These are phyloP conservation scores for Pleurozium schreberi DNA, from an alignment of 225 moss, liverwort and hornwort genomes.

Conservation along the genomic window DNA sequence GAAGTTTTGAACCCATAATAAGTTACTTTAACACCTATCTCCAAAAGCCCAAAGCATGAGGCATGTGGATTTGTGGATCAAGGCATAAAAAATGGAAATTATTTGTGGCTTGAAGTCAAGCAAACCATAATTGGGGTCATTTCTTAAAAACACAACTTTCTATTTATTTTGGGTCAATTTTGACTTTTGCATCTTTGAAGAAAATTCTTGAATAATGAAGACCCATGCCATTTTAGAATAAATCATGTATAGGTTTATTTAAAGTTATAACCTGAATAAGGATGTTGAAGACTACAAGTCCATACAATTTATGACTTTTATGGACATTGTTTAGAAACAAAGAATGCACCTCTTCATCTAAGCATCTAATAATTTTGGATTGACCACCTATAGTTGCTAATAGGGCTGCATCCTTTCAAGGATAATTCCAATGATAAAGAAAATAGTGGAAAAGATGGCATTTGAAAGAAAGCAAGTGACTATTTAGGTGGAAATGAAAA, in stretches of 20 bases:
- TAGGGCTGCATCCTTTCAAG: accelerated
- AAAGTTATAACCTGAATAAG: too few relatives aligned
- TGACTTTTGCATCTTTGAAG: too few relatives aligned
- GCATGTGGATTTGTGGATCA: too few relatives aligned
- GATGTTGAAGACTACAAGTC: background rate
- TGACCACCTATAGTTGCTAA: background rate
- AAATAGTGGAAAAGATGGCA: background rate
- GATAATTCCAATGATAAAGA: background rate
- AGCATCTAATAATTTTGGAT: background rate
- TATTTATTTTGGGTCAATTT: background rate
- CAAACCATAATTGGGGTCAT: background rate
- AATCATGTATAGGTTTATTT: background rate
- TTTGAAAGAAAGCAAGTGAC: background rate
- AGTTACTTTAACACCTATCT: background rate
- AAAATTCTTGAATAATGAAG: background rate
- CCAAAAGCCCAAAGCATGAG: background rate
- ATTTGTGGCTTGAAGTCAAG: background rate
- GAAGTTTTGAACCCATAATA: background rate
- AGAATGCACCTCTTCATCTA: background rate
- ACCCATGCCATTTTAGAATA: background rate
- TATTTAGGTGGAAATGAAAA: background rate
- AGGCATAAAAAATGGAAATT: too few relatives aligned
- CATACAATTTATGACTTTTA: background rate
- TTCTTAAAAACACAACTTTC: accelerated
- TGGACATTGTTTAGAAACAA: background rate